Conservation (phyloP, 2,329 filamentous ascomycete genomes). For the Chrysoporthe puriensis region DNA sequence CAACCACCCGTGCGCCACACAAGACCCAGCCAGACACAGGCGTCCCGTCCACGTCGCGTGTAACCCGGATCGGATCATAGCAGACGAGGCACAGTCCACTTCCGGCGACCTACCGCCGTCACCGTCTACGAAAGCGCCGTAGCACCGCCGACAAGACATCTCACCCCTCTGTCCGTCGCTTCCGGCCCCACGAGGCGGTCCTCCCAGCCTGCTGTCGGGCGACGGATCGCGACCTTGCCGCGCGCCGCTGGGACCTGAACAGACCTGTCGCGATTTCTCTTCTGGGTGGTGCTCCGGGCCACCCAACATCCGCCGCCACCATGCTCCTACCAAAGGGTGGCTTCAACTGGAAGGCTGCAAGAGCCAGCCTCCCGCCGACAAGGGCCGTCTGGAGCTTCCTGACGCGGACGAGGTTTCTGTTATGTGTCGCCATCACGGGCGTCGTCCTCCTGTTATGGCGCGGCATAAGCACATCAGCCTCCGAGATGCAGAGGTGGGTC, state of each 20-base stretch:
- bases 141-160: slow-evolving; percentile 7
- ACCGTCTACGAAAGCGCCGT: slow-evolving; percentile 13
- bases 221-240: slow-evolving; percentile 18
- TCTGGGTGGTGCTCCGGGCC: slow-evolving; percentile 47
- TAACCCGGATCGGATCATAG: slow-evolving; percentile 3
- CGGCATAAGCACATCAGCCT: slow-evolving; percentile 77
- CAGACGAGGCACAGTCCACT: slow-evolving; percentile 17
- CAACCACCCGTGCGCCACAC: slow-evolving; percentile 13
- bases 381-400: slow-evolving; percentile 72
- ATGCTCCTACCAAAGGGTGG: slow-evolving; percentile 94
- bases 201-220: slow-evolving; percentile 1
- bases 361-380: slow-evolving; percentile 75
- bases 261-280: slow-evolving; percentile 24
- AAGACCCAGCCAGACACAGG: slow-evolving; percentile 9
- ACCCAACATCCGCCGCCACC: slow-evolving; percentile 43
- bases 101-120: slow-evolving; percentile 17
- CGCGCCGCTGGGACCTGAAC: slow-evolving; percentile 22
- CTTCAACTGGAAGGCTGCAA: slow-evolving; percentile 90
- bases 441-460: slow-evolving; percentile 85
- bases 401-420: slow-evolving; percentile 76
- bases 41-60: not conserved
- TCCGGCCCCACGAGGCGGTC: slow-evolving; percentile 1
- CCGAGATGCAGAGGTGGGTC: slow-evolving; percentile 86
- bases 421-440: slow-evolving; percentile 71
- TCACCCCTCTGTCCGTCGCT: not conserved